A percentile compares a stretch with the other conserved stretches of the same genome.
phyloP scores from a whole-genome alignment of 2,329 filamentous ascomycete genomes.

The Pyrenophora tritici-repentis region DNA sequence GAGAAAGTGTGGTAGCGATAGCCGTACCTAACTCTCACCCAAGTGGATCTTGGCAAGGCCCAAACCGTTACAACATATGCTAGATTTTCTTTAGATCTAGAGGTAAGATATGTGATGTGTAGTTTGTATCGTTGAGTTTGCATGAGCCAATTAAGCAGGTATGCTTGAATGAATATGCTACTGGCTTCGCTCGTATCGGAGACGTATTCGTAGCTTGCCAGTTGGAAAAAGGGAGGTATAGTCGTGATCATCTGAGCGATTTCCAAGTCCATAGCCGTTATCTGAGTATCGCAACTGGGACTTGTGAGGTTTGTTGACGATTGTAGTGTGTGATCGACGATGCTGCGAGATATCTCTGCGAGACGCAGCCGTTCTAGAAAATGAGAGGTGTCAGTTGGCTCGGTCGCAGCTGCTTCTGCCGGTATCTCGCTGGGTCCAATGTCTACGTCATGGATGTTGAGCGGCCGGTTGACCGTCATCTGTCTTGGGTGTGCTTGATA shows the following conservation, averaged over 20 bases:
- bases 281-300: background rate
- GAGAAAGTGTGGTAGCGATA: no score
- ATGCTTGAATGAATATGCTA: constrained; percentile 38
- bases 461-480: background rate
- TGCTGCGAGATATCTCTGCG: constrained; percentile 44
- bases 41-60: no score
- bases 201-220: background rate
- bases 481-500: background rate
- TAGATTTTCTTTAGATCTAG: background rate
- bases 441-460: background rate
- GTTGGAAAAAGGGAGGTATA: background rate
- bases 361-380: constrained; percentile 44
- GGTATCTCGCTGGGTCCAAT: rapidly evolving
- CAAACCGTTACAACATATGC: no score
- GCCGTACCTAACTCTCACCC: no score
- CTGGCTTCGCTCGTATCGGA: constrained; percentile 1
- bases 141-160: constrained; percentile 43
- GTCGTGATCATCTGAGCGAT: background rate
- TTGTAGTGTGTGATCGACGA: constrained; percentile 35
- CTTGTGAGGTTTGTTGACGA: background rate
- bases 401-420: background rate
- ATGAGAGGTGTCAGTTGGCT: constrained; percentile 49
- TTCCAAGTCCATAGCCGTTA: background rate
- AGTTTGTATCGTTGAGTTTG: constrained; percentile 46
- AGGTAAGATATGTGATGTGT: constrained; percentile 36